phyloP scores from a whole-genome alignment of 2,329 filamentous ascomycete species.

The Fusarium redolens region DNA sequence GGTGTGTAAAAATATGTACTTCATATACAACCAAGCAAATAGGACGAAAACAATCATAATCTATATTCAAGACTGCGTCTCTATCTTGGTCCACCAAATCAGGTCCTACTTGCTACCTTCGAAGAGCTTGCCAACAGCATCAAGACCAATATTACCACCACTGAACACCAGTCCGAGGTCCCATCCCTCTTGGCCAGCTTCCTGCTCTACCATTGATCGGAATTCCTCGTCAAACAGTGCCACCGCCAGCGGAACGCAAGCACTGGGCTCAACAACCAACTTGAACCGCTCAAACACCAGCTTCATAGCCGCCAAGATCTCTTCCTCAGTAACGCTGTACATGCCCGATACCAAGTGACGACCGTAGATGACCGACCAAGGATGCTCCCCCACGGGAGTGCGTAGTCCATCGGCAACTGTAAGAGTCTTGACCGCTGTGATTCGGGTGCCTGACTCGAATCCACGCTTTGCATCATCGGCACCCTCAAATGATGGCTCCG shows the following conservation, averaged over 20 bases:
- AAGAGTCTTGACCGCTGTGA: constrained; percentile 76
- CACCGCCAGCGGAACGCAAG: constrained; percentile 85
- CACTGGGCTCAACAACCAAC: constrained; percentile 88
- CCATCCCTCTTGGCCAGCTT: constrained; percentile 81
- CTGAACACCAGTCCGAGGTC: constrained; percentile 70
- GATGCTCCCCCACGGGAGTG: constrained; percentile 80
- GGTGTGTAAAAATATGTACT: not conserved
- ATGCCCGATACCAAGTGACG: constrained; percentile 75
- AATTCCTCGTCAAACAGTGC: constrained; percentile 90
- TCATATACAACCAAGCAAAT: not conserved
- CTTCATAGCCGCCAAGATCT: constrained; percentile 81
- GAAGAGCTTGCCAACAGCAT: constrained; percentile 65
- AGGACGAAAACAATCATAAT: not conserved
- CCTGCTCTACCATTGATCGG: constrained; percentile 72
- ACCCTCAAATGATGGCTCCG: constrained; percentile 85
- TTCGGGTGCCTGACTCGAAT: constrained; percentile 70
- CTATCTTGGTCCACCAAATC: not conserved
- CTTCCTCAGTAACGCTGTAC: constrained; percentile 79
- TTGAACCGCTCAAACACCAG: constrained; percentile 90
- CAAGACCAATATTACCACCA: constrained; percentile 69
- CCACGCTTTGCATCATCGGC: constrained; percentile 85
- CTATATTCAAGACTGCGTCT: not conserved
- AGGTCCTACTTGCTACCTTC: constrained; percentile 21
- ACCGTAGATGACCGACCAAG: constrained; percentile 83
- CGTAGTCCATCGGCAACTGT: constrained; percentile 92